Conservation (phyloP, 148 eudicot species). For the Diospyros kaki region DNA sequence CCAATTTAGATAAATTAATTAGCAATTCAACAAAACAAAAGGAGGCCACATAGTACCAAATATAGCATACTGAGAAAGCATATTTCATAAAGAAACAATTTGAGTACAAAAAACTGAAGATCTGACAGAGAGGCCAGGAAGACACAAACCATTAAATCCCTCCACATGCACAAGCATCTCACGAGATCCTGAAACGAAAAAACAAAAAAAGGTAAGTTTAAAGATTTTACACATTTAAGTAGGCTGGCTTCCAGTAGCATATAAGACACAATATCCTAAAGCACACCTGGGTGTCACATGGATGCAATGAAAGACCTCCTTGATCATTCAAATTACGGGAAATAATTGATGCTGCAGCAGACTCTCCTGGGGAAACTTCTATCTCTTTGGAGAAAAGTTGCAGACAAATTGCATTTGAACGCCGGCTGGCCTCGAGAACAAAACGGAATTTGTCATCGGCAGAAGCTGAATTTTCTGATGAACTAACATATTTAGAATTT, state of each 20-base stretch:
- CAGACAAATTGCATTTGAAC: slow-evolving; percentile 76
- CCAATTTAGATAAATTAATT: background rate
- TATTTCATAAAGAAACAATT: slow-evolving; percentile 2
- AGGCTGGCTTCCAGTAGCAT: slow-evolving; percentile 2
- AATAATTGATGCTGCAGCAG: slow-evolving; percentile 82
- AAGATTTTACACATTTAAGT: slow-evolving; percentile 4
- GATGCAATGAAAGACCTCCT: slow-evolving; percentile 25
- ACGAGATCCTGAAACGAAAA: slow-evolving; percentile 69
- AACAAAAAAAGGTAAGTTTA: slow-evolving; percentile 6
- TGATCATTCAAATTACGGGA: slow-evolving; percentile 63
- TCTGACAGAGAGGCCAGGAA: background rate
- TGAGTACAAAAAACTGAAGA: background rate
- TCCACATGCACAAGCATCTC: slow-evolving; percentile 81
- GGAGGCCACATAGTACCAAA: background rate
- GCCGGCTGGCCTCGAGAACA: slow-evolving; percentile 74
- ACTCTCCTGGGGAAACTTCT: slow-evolving; percentile 82
- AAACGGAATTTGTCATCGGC: slow-evolving; percentile 62
- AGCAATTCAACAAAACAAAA: background rate
- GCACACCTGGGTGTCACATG: slow-evolving; percentile 38
- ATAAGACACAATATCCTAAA: slow-evolving; percentile 1
- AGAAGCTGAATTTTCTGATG: slow-evolving; percentile 53
- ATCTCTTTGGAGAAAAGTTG: slow-evolving; percentile 75
- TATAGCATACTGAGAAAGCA: background rate
- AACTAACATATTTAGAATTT: slow-evolving; percentile 34
- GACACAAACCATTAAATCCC: slow-evolving; percentile 87